Base-by-base conservation (phyloP, 1,139 yeast genomes). In the Saccharomyces hybrid region DNA sequence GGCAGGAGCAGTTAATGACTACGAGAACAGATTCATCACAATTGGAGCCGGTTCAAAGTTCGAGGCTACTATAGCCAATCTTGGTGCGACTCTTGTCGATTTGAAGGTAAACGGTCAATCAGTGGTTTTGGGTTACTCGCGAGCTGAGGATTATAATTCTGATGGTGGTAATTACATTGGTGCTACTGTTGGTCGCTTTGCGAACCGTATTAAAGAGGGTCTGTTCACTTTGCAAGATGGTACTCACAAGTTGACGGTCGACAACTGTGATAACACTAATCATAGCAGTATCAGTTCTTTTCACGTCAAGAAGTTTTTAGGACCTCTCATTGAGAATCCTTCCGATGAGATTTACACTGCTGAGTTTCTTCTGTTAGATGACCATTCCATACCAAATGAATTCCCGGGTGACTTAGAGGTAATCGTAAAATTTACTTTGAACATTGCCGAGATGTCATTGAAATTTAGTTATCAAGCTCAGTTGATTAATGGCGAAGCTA, bases 161-260 rank as follows among this genome's bases (percentile, higher is more conserved):
- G 54, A 61, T n/a, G n/a, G n/a, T 9, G 79, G 79, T 62, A 81
- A 81, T 13, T 81, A n/a, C n/a, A 75, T 82, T 56, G 87, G 86
- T 32, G 78, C 84, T 31, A 78, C 84, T 20, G 77, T 83, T 34
- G 88, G 88, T 25, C 75, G 88, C 50, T 78, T 73, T 54, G 87
- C 87, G 54, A 83, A 83, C 67, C 74, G 88, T 58, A 76, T 83
- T 55, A 69, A 73, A 30, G 71, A 73, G 26, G 84, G 80, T 11
- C 57, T 63, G 50, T 73, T 81, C 58, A 60, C 62, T 26, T 62
- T 80, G 26, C 70, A 73, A 50, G 83, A 78, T 2, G 64, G 69
- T 50, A 62, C 67, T n/a, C 77, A 73, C 61, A 63, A 69, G n/a
- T 66, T 82, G 54, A 72, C 73, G 11, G 63, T 70, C 32, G 79